These are phyloP conservation scores for Fusarium sp. DNA, from an alignment of 2,329 filamentous ascomycete species.

Conservation along the genomic window DNA sequence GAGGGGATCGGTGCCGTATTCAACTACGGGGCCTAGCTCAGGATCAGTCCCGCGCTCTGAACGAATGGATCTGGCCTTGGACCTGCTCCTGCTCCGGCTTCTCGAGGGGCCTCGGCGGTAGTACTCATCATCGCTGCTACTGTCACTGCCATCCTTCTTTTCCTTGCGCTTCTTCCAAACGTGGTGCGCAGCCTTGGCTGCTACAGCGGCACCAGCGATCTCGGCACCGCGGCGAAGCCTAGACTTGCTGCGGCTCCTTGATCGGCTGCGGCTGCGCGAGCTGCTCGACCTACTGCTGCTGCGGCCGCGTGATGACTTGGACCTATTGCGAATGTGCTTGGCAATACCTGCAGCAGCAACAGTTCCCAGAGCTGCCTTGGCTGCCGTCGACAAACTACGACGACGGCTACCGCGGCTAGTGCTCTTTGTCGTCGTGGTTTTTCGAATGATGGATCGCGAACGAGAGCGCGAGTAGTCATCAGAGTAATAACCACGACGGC, in stretches of 20 bases:
- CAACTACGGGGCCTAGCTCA: slow-evolving; percentile 72
- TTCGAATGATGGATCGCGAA: slow-evolving; percentile 54
- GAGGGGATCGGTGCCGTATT: slow-evolving; percentile 71
- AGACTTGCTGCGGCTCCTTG: slow-evolving; percentile 55
- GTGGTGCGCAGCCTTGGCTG: slow-evolving; percentile 69
- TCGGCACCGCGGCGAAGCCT: slow-evolving; percentile 65
- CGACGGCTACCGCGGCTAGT: slow-evolving; percentile 50
- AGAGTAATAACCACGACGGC: slow-evolving; percentile 55
- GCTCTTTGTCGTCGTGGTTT: slow-evolving; percentile 51
- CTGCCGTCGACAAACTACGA: slow-evolving; percentile 59
- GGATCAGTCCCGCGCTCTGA: slow-evolving; percentile 68
- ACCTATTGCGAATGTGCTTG: slow-evolving; percentile 67
- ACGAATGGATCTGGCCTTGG: slow-evolving; percentile 61
- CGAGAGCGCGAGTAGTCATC: slow-evolving; percentile 57
- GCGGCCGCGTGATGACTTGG: slow-evolving; percentile 51
- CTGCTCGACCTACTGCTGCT: slow-evolving; percentile 39
- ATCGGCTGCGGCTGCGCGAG: slow-evolving; percentile 33
- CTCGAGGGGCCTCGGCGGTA: slow-evolving; percentile 50
- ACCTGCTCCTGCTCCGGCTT: slow-evolving; percentile 60
- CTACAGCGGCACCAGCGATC: slow-evolving; percentile 69
- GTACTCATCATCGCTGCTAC: slow-evolving; percentile 51
- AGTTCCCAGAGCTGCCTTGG: slow-evolving; percentile 68
- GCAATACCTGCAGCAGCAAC: slow-evolving; percentile 68
- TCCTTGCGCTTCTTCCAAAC: slow-evolving; percentile 70
- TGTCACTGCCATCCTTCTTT: slow-evolving; percentile 62